Percentiles rank a stretch among this genome's conserved stretches.
phyloP scores from a whole-genome alignment of 306 rosid genomes.

The Calophaca sinica region DNA sequence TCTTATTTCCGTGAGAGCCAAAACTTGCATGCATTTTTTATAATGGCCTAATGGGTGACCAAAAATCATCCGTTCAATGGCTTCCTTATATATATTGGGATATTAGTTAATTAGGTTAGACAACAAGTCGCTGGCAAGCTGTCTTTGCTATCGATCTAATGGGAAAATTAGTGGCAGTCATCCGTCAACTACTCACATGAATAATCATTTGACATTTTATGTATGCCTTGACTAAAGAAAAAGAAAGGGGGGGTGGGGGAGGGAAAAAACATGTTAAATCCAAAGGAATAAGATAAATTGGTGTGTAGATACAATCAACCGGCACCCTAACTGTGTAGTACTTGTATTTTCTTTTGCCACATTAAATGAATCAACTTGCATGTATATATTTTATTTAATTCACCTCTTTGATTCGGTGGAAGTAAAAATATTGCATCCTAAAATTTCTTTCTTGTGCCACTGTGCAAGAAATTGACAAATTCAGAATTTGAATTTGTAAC shows the following conservation, averaged over 20 bases:
- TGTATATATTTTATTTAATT: background rate
- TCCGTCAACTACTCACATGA: conserved; percentile 44
- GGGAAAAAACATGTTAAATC: background rate
- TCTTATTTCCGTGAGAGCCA: too few species aligned
- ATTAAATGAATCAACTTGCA: conserved; percentile 5
- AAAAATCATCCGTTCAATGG: background rate
- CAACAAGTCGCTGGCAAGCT: conserved; percentile 38
- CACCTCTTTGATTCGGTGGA: conserved; percentile 4
- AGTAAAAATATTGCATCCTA: background rate
- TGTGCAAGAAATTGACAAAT: conserved; percentile 33
- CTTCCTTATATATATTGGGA: background rate
- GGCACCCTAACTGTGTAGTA: background rate
- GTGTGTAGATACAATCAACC: conserved; percentile 12
- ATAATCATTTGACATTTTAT: conserved; percentile 41
- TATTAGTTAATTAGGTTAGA: conserved; percentile 17
- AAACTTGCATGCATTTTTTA: too few species aligned
- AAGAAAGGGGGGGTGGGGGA: background rate
- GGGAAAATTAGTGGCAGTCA: conserved; percentile 14
- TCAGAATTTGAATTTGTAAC: conserved; percentile 29
- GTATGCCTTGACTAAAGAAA: conserved; percentile 23
- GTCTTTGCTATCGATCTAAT: conserved; percentile 35
- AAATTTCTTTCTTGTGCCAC: background rate
- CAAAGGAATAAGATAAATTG: background rate
- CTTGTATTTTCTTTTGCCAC: conserved; percentile 19
- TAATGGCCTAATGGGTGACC: background rate